phyloP scores from a whole-genome alignment of 768 basidiomycete genomes.

The Trametes maxima region DNA sequence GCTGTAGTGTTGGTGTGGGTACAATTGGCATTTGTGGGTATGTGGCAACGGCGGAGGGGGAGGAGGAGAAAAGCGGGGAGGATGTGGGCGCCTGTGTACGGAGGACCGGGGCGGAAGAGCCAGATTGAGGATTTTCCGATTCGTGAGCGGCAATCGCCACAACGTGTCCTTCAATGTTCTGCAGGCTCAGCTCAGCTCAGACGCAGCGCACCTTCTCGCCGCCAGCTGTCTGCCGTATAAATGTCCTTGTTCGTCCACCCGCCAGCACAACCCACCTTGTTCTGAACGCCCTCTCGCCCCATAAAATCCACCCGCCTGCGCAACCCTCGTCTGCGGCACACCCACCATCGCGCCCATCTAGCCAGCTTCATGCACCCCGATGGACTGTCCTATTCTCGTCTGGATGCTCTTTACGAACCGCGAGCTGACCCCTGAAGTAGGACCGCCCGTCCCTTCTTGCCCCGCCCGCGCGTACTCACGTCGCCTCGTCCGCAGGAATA shows the following conservation, averaged over 20 bases:
- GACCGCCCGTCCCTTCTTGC: slow-evolving; percentile 21
- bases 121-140: slow-evolving; percentile 8
- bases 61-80: neutral
- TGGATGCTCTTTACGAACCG: slow-evolving; percentile 83
- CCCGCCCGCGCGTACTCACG: neutral
- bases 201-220: slow-evolving; percentile 6
- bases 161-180: slow-evolving; percentile 24
- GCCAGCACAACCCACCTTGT: neutral
- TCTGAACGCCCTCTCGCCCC: neutral
- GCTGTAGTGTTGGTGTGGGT: too few species aligned
- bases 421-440: slow-evolving; percentile 67
- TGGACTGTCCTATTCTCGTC: slow-evolving; percentile 71
- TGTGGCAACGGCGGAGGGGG: neutral
- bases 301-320: neutral
- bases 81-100: slow-evolving; percentile 2
- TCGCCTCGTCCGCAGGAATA: slow-evolving; percentile 60
- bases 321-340: neutral
- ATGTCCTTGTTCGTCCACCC: slow-evolving; percentile 9
- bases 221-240: slow-evolving; percentile 11
- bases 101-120: neutral
- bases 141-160: slow-evolving; percentile 24
- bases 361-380: slow-evolving; percentile 23
- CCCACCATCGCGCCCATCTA: slow-evolving; percentile 12
- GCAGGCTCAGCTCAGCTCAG: neutral
- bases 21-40: neutral